A percentile compares a stretch with the other conserved stretches of the same genome.
Evolutionary conservation across 768 basidiomycete species (phyloP).

Genomic region (Boletus rubescentipes): DNA sequence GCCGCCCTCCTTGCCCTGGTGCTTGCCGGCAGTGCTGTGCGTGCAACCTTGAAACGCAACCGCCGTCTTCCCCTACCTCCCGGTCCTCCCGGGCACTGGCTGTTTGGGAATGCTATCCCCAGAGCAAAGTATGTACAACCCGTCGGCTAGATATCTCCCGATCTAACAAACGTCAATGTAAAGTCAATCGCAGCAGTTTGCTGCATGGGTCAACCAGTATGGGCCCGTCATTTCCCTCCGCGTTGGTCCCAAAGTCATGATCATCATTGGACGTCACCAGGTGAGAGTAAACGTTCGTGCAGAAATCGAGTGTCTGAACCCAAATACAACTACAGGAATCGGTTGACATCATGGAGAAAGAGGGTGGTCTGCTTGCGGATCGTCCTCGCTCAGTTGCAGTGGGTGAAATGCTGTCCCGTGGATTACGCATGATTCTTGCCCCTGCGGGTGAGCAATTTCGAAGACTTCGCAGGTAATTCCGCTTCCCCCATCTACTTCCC

Average conservation of each 20-base stretch:
- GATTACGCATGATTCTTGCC: slow-evolving; percentile 56
- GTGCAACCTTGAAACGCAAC: slow-evolving; percentile 6
- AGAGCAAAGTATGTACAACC: slow-evolving; percentile 23
- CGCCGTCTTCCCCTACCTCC: slow-evolving; percentile 28
- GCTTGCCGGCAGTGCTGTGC: slow-evolving; percentile 12
- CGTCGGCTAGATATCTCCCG: not conserved
- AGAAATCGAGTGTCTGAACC: not conserved
- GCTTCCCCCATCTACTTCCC: not conserved
- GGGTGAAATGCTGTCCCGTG: slow-evolving; percentile 58
- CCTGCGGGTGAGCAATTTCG: slow-evolving; percentile 59
- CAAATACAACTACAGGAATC: slow-evolving; percentile 42
- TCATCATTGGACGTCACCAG: slow-evolving; percentile 39
- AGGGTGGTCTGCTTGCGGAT: slow-evolving; percentile 57
- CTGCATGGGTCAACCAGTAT: slow-evolving; percentile 59
- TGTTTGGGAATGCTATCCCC: slow-evolving; percentile 32
- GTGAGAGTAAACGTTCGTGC: slow-evolving; percentile 10
- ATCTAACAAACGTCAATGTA: not conserved
- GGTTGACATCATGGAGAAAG: slow-evolving; percentile 65
- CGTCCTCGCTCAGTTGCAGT: slow-evolving; percentile 56
- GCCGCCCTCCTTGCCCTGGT: slow-evolving; percentile 18
- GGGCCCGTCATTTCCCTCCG: slow-evolving; percentile 60
- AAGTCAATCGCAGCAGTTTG: slow-evolving; percentile 43
- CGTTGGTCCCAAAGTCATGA: slow-evolving; percentile 40
- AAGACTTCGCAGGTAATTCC: slow-evolving; percentile 53
- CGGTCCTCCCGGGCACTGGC: slow-evolving; percentile 34